Conservation (phyloP, 2,329 filamentous ascomycete species). For the Claviceps lovelessii region DNA sequence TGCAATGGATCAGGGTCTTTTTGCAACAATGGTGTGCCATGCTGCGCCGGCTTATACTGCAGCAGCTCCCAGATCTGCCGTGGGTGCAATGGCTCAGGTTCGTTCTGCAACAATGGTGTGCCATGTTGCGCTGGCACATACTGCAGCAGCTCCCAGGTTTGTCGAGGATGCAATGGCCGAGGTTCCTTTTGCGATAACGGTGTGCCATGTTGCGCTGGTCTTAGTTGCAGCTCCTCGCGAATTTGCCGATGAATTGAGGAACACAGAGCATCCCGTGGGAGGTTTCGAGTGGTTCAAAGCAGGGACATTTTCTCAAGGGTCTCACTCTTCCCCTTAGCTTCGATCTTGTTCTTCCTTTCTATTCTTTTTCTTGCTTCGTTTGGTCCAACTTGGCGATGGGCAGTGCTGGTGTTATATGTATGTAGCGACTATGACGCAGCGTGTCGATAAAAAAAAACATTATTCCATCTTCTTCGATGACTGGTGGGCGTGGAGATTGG, state of each 20-base stretch:
- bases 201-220: conserved; percentile 3
- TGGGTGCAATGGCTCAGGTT: not conserved
- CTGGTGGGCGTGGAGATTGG: not conserved
- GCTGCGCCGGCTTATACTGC: conserved; percentile 4
- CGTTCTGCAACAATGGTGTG: conserved; percentile 5
- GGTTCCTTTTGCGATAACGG: conserved; percentile 4
- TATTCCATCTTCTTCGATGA: not conserved
- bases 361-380: not conserved
- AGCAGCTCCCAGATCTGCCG: not conserved
- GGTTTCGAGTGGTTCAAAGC: too few species aligned
- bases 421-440: not conserved
- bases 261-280: not conserved
- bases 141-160: not conserved
- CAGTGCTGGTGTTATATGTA: too few species aligned
- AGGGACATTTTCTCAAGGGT: not conserved
- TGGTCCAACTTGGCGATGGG: too few species aligned
- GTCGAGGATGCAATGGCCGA: not conserved
- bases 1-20: conserved; percentile 1
- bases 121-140: conserved; percentile 4
- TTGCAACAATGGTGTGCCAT: conserved; percentile 5
- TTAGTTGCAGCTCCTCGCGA: conserved; percentile 3
- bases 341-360: not conserved
- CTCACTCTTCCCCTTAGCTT: not conserved
- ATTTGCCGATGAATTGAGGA: not conserved
- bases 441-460: not conserved